These are phyloP conservation scores for Diaporthe australafricana DNA, from an alignment of 2,329 filamentous ascomycete genomes.

Conservation along the genomic window DNA sequence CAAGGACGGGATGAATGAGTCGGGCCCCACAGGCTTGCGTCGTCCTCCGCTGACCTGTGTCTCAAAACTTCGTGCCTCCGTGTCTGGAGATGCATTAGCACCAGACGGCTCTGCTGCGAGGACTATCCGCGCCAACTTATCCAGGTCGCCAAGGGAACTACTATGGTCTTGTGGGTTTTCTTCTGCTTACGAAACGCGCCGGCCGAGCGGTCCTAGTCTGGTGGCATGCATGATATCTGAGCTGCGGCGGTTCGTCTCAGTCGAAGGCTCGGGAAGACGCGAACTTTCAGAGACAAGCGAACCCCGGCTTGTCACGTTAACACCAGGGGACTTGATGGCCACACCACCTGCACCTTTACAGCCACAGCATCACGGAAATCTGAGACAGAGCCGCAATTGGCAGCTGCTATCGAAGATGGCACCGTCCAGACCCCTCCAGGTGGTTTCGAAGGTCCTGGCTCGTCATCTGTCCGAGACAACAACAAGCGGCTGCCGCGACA, in stretches of 20 bases:
- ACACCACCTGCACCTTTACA: no score
- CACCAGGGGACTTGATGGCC: background rate
- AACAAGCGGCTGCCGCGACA: background rate
- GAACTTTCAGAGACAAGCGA: background rate
- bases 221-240: background rate
- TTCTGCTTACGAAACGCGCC: background rate
- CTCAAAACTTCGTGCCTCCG: background rate
- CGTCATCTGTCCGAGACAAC: background rate
- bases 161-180: background rate
- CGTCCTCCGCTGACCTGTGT: slow-evolving; percentile 7
- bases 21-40: slow-evolving; percentile 12
- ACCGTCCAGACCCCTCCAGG: background rate
- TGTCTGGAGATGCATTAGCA: slow-evolving; percentile 11
- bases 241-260: background rate
- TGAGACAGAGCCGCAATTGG: background rate
- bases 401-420: background rate
- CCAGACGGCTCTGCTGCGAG: slow-evolving; percentile 13
- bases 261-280: background rate
- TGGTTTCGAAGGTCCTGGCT: background rate
- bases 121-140: background rate
- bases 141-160: background rate
- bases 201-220: background rate
- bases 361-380: background rate
- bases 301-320: background rate
- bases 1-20: background rate